Evolutionary conservation across 768 basidiomycete species (phyloP).

Genomic region (Boletellus sp.): DNA sequence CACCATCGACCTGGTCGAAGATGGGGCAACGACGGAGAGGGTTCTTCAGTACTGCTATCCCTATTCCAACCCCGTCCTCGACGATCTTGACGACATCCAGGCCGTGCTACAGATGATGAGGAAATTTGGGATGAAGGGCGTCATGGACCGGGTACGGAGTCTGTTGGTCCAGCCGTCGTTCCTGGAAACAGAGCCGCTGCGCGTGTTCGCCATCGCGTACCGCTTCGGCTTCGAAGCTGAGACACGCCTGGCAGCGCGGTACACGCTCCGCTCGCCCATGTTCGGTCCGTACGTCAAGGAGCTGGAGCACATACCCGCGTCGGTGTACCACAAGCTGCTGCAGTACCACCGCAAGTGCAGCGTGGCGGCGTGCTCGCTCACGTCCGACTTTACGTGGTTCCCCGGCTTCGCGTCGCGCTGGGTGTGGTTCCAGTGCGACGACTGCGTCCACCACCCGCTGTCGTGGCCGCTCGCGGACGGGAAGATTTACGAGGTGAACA

Average conservation of each 20-base stretch:
- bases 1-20: conserved; percentile 33
- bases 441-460: conserved; percentile 31
- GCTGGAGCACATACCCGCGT: conserved; percentile 36
- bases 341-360: conserved; percentile 36
- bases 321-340: conserved; percentile 34
- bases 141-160: conserved; percentile 28
- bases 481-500: conserved; percentile 34
- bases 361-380: conserved; percentile 28
- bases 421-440: conserved; percentile 39
- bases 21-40: conserved; percentile 27
- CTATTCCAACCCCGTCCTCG: conserved; percentile 30
- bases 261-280: conserved; percentile 35
- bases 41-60: conserved; percentile 39
- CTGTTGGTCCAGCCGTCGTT: conserved; percentile 26
- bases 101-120: conserved; percentile 33
- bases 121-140: conserved; percentile 38
- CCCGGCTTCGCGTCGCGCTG: conserved; percentile 35
- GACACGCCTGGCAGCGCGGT: conserved; percentile 32
- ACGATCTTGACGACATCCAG: conserved; percentile 34
- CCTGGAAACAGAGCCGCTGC: conserved; percentile 31
- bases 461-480: conserved; percentile 34
- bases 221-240: conserved; percentile 34
- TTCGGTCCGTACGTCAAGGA: conserved; percentile 34
- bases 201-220: conserved; percentile 39
- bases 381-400: conserved; percentile 36